Percentiles rank a stretch among this genome's conserved stretches.
phyloP scores from a whole-genome alignment of 352 stramenopile species.

The Phytophthora tubulina region DNA sequence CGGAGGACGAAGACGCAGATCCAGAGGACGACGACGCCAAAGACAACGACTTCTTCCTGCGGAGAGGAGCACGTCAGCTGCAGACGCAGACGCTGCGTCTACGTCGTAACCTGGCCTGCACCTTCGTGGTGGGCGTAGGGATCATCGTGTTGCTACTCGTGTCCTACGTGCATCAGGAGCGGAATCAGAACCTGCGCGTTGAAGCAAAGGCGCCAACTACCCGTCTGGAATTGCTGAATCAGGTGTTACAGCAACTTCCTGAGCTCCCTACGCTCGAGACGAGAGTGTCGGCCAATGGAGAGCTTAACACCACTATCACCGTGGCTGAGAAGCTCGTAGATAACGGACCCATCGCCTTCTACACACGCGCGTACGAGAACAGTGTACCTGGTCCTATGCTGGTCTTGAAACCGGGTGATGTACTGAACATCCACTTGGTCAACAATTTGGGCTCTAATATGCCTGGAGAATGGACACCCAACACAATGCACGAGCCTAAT shows the following conservation, averaged over 20 bases:
- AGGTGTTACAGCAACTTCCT: conserved; percentile 51
- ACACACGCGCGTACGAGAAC: conserved; percentile 73
- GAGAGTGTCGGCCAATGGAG: conserved; percentile 53
- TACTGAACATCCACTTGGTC: conserved; percentile 62
- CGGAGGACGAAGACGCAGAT: conserved; percentile 15
- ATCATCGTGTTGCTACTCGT: conserved; percentile 33
- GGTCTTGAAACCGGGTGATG: conserved; percentile 70
- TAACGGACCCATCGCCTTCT: conserved; percentile 73
- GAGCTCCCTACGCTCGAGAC: conserved; percentile 48
- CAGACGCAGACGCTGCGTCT: conserved; percentile 31
- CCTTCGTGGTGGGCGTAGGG: conserved; percentile 23
- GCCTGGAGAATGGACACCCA: conserved; percentile 48
- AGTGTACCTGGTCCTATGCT: conserved; percentile 67
- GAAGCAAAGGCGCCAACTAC: background rate
- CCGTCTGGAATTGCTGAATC: conserved; percentile 21
- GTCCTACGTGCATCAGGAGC: conserved; percentile 26
- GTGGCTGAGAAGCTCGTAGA: conserved; percentile 56
- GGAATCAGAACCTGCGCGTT: conserved; percentile 14
- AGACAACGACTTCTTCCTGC: conserved; percentile 41
- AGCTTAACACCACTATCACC: conserved; percentile 69
- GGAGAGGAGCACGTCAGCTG: conserved; percentile 19
- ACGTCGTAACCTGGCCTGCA: conserved; percentile 24
- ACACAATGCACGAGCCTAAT: conserved; percentile 79
- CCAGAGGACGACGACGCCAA: conserved; percentile 30
- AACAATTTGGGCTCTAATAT: conserved; percentile 67